A percentile compares a stretch with the other conserved stretches of the same genome.
These are phyloP conservation scores for Hypoxylon perforatum DNA, from an alignment of 495 filamentous ascomycete genomes.

Conservation along the genomic window DNA sequence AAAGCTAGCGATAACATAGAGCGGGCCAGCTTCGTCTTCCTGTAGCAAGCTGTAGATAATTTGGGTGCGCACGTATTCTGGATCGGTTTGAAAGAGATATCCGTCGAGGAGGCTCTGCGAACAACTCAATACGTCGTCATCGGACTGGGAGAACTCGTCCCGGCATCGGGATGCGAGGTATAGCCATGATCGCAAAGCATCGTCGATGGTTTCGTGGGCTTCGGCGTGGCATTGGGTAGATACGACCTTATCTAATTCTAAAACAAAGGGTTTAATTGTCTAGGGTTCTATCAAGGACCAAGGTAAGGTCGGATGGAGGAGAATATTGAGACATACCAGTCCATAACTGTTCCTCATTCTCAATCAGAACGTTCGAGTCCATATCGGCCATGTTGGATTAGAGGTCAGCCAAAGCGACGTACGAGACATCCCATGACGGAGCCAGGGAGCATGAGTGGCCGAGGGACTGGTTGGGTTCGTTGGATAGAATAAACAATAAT, in stretches of 20 bases:
- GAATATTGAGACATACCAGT: slow-evolving; percentile 67
- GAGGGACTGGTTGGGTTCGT: slow-evolving; percentile 7
- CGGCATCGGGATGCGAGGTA: slow-evolving; percentile 81
- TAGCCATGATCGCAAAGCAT: slow-evolving; percentile 85
- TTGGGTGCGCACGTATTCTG: slow-evolving; percentile 90
- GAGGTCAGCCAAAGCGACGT: slow-evolving; percentile 24
- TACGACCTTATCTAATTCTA: slow-evolving; percentile 86
- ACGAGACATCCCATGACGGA: slow-evolving; percentile 34
- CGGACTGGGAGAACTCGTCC: slow-evolving; percentile 83
- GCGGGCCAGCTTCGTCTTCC: slow-evolving; percentile 81
- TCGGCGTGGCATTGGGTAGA: slow-evolving; percentile 73
- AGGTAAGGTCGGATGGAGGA: neutral
- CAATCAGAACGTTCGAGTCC: slow-evolving; percentile 74
- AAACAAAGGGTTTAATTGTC: neutral
- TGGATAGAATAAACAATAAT: slow-evolving; percentile 1
- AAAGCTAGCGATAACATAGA: slow-evolving; percentile 86
- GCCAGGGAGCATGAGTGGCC: slow-evolving; percentile 3
- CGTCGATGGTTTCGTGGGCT: slow-evolving; percentile 80
- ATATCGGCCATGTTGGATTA: slow-evolving; percentile 64
- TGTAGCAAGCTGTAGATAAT: slow-evolving; percentile 92
- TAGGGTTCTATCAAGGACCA: neutral
- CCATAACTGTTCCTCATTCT: slow-evolving; percentile 95
- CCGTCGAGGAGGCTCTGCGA: slow-evolving; percentile 84
- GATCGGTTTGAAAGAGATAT: slow-evolving; percentile 74
- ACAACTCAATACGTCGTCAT: slow-evolving; percentile 86